A percentile compares a stretch with the other conserved stretches of the same genome.
Evolutionary conservation across 352 stramenopile species (phyloP).

Genomic region (Phytopythium aichiense): DNA sequence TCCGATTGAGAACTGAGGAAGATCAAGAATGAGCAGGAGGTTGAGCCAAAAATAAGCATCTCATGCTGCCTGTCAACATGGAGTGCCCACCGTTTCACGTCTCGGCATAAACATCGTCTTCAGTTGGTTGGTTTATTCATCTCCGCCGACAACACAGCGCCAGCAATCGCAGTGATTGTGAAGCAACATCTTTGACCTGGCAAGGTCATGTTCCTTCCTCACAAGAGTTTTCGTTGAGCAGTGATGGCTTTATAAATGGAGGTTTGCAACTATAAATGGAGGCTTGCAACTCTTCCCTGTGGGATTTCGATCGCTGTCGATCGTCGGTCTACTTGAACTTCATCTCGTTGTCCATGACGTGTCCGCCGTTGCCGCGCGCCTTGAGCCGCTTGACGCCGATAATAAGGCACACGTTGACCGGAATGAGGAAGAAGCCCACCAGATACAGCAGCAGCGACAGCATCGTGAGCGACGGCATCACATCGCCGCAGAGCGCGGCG

Average conservation of each 20-base stretch:
- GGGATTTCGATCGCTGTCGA: not conserved
- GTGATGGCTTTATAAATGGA: not conserved
- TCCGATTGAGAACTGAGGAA: not conserved
- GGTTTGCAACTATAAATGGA: not conserved
- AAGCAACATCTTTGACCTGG: no score
- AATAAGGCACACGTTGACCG: conserved; percentile 70
- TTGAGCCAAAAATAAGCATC: no score
- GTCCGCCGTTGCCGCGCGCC: conserved; percentile 43
- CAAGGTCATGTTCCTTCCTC: no score
- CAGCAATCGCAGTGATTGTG: no score
- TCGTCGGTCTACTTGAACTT: conserved; percentile 20
- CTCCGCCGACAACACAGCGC: no score
- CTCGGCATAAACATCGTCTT: no score
- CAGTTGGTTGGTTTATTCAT: no score
- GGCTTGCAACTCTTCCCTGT: not conserved
- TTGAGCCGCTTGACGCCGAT: conserved; percentile 65
- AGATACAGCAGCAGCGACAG: conserved; percentile 77
- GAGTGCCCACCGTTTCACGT: no score
- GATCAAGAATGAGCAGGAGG: not conserved
- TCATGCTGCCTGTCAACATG: no score
- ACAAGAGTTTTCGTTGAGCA: not conserved
- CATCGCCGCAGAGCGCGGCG: conserved; percentile 45
- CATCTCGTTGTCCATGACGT: conserved; percentile 71
- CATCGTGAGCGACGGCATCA: conserved; percentile 70
- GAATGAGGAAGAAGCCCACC: conserved; percentile 60